Evolutionary conservation across 306 rosid species (phyloP), one percentile per base, ranked within the genome.

Genomic region (Carpinus fangiana): DNA sequence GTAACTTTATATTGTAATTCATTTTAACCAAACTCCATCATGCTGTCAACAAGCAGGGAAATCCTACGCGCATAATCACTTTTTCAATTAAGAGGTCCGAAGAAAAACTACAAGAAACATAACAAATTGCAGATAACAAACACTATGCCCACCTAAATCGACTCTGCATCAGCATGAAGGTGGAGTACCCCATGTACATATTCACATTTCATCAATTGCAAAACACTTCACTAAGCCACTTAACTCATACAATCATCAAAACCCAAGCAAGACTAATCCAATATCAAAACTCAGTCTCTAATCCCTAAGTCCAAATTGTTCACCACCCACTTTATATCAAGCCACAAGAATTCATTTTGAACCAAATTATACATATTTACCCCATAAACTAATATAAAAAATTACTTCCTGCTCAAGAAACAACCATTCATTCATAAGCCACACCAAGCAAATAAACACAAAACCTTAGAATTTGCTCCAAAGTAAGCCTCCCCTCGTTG

Each of bases 381-480:
- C 34, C 21, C 53, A 46, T 43, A 31, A 54, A 54, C 68, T 8
- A 61, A 45, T 38, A 11, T 21, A 10, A 10, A 14, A 59, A 38
- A n/a, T 2, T 14, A 6, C 9, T 8, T 47, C 26, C 62, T 57
- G 20, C 38, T 5, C 47, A 36, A 7, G 23, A 64, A 74, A 81
- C 79, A 73, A 48, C 52, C 52, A 48, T 48, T n/a, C 31, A 80
- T 62, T 1, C 18, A 18, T 13, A 36, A 80, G 73, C 7, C 8
- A 23, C 16, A 34, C 78, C 28, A n/a, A 23, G 6, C 2, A 38
- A 8, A 9, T 57, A 28, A 13, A 31, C 34, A 53, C 66, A 76
- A 75, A 88, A 95, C 99, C 99, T 93, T 80, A 95, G 83, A 55
- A 95, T 96, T 91, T 95, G 99, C 87, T 95, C 99, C 93, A 95